Evolutionary conservation across 2,329 filamentous ascomycete species (phyloP).

Genomic region (Pestalotiopsis sp.): DNA sequence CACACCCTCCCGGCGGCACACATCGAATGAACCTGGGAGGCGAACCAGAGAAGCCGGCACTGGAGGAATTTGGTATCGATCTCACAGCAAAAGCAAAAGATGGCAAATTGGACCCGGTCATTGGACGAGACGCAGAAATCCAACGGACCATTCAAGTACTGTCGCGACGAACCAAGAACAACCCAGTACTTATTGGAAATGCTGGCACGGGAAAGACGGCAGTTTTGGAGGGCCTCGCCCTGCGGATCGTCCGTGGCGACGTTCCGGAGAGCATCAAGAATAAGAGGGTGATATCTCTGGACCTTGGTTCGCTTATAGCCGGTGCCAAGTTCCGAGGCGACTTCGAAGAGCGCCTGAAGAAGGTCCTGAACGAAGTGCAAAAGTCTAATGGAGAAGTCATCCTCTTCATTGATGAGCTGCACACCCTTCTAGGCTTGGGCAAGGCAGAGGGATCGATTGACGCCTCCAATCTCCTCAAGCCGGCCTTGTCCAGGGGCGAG

Average conservation of each 20-base stretch:
- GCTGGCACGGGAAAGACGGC: slow-evolving; percentile 95
- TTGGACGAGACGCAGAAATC: slow-evolving; percentile 89
- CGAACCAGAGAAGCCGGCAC: slow-evolving; percentile 76
- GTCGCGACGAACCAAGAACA: slow-evolving; percentile 92
- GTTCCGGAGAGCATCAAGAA: slow-evolving; percentile 96
- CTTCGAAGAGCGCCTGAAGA: slow-evolving; percentile 92
- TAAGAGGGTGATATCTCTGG: slow-evolving; percentile 84
- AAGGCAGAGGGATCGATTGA: slow-evolving; percentile 97
- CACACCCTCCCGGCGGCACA: slow-evolving; percentile 88
- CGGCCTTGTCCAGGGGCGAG: slow-evolving; percentile 88
- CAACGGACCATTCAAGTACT: slow-evolving; percentile 93
- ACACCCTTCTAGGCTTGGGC: slow-evolving; percentile 87
- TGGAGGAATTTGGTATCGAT: slow-evolving; percentile 91
- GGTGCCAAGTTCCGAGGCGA: slow-evolving; percentile 95
- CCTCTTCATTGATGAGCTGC: slow-evolving; percentile 92
- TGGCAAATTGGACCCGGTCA: slow-evolving; percentile 94
- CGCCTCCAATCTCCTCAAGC: slow-evolving; percentile 92
- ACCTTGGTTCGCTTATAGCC: slow-evolving; percentile 90
- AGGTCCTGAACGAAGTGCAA: slow-evolving; percentile 87
- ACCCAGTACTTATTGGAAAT: slow-evolving; percentile 89
- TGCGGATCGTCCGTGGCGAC: slow-evolving; percentile 88
- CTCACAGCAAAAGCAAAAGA: slow-evolving; percentile 82
- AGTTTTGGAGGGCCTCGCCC: slow-evolving; percentile 85
- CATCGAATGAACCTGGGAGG: slow-evolving; percentile 89
- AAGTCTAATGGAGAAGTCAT: slow-evolving; percentile 89